Conservation (phyloP, 257 asterid genomes). For the Solanum pennellii region DNA sequence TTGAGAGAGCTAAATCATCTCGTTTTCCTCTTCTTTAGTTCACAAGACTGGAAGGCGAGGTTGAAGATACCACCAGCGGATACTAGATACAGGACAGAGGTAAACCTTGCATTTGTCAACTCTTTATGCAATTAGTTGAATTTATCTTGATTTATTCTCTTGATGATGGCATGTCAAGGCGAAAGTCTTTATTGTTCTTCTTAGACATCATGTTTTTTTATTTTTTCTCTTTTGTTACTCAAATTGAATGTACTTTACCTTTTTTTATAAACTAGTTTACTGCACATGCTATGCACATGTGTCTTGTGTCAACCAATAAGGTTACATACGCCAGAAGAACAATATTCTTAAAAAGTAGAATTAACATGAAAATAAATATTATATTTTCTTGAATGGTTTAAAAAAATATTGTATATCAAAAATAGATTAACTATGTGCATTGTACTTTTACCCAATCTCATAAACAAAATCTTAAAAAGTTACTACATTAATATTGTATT, state of each 20-base stretch:
- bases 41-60: slow-evolving; percentile 78
- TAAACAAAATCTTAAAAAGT: not conserved
- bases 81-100: slow-evolving; percentile 80
- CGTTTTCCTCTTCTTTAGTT: slow-evolving; percentile 26
- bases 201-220: not conserved
- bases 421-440: not conserved
- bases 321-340: not conserved
- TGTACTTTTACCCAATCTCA: not conserved
- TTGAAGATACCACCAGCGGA: slow-evolving; percentile 65
- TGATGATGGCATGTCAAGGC: not conserved
- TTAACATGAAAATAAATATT: not conserved
- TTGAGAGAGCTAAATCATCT: not conserved
- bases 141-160: not conserved
- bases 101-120: slow-evolving; percentile 1
- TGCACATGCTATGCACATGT: not conserved
- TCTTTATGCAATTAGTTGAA: not conserved
- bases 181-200: not conserved
- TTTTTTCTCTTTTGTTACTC: not conserved
- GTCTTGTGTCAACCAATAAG: not conserved
- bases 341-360: not conserved
- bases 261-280: not conserved
- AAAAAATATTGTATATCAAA: not conserved
- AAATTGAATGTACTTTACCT: not conserved
- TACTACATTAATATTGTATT: not conserved
- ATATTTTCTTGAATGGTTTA: not conserved